Base-by-base conservation (phyloP, 805 yeast species). In the Pichia heedii region DNA sequence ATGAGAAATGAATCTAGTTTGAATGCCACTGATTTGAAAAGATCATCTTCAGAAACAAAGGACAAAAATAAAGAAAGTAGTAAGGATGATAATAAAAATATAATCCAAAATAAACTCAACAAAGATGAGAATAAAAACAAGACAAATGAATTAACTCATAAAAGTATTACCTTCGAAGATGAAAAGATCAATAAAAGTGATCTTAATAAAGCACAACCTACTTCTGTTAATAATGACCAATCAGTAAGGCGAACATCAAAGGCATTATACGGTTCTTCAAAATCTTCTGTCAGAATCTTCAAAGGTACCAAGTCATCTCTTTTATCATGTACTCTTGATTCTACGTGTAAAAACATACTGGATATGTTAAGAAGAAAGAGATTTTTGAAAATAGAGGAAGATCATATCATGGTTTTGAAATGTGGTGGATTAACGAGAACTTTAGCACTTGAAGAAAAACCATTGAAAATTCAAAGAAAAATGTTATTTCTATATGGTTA, bases 221-320 rank as follows among this genome's bases (percentile, higher is more conserved):
- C 16, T 10, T 7, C 15, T 5, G 32, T 29, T 2, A 29, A 9
- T 13, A 29, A 8, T 15, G 6, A 2, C 6, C 32, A 29, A 29
- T 13, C 13, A 16, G 13, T 16, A 29, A 29, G 13, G 16, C 12
- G 5, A 15, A 12, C 13, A 15, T 36, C 26, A 5, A 57, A 51
- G 32, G 64, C 56, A 37, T 47, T 58, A 37, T 51, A 52, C 44
- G 63, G 65, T 21, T 52, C 65, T 3, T 54, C 63, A 3, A 50
- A 57, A 35, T 61, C 66, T 1, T 60, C 64, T 0, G 57, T 90
- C 20, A 77, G 95, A 47, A 80, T 90, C 2, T 88, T 84, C 65
- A 78, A 83, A 46, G 84, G 79, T 41, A 95, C 85, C 45, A 89
- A 87, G 50, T 83, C 93, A 15, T 70, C 80, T 0, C 85, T 96